Percentiles rank a stretch among this genome's conserved stretches.
Evolutionary conservation across 768 basidiomycete species (phyloP).

Genomic region (Boletus tylopilopsis): DNA sequence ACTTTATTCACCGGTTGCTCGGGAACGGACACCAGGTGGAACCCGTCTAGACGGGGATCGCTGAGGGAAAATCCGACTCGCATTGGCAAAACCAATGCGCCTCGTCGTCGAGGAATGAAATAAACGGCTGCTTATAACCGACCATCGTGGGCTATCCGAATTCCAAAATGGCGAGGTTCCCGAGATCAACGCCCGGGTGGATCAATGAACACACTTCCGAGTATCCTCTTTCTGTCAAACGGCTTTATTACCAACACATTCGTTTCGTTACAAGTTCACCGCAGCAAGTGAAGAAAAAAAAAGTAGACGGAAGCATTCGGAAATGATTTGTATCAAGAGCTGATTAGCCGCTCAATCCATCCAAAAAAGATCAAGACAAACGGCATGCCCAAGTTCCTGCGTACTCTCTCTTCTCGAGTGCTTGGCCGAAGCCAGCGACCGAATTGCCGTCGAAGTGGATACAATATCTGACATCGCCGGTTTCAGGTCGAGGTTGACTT

Average conservation of each 20-base stretch:
- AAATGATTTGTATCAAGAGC: slow-evolving; percentile 47
- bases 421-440: slow-evolving; percentile 14
- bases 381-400: slow-evolving; percentile 72
- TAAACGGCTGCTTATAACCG: too few relatives aligned
- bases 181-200: slow-evolving; percentile 3
- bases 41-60: neutral
- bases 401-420: slow-evolving; percentile 48
- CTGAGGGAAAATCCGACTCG: neutral
- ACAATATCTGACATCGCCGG: slow-evolving; percentile 26
- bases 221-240: too few relatives aligned
- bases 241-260: neutral
- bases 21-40: slow-evolving; percentile 4
- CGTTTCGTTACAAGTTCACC: neutral
- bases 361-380: slow-evolving; percentile 36
- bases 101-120: too few relatives aligned
- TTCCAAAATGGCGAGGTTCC: neutral
- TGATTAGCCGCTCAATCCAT: slow-evolving; percentile 69
- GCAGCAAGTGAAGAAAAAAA: neutral
- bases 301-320: neutral
- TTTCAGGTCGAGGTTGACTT: slow-evolving; percentile 42
- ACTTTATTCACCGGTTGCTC: slow-evolving; percentile 14
- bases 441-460: slow-evolving; percentile 26
- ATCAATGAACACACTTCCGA: neutral
- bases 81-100: neutral
- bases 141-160: too few relatives aligned